Evolutionary conservation across 345 rosid genomes (phyloP), one percentile per base, ranked within the genome.

Genomic region (Ceriops tagal): DNA sequence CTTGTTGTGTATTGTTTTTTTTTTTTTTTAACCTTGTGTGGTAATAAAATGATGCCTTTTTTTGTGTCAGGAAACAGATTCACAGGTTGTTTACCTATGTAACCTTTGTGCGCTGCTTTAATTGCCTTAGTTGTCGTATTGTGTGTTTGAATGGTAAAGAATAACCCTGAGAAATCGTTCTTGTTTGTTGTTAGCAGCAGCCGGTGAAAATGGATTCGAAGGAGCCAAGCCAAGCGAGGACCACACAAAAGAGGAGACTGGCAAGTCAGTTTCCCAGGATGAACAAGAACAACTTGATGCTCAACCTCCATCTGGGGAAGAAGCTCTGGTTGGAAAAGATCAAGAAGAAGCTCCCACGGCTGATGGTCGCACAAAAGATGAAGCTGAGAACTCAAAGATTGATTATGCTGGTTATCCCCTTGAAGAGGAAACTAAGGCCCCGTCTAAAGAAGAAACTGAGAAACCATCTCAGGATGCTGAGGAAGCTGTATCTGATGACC

Each of bases 161-260:
- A 13, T 24, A 52, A 7, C 37, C 37, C 37, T 34, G 37, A 34
- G 37, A 34, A n/a, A 34, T 22, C 7, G 32, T 15, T 32, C 21
- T 5, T 30, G 31, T 62, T 55, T 63, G 62, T 59, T 74, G 73
- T 37, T 52, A 20, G 53, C 65, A 11, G 24, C 66, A 79, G 88
- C 83, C 6, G 58, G 65, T 75, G 83, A 58, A 31, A 89, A 83
- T 71, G 91, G 88, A 6, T 72, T 75, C 5, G 61, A 72, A 30
- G 74, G 69, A n/a, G 82, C 58, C 39, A 71, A 79, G 64, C n/a
- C 39, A 0, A 80, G 28, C 3, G 16, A 72, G 28, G 83, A 79
- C 55, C 57, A 39, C 37, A 64, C 5, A 5, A 52, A 74, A 47
- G 78, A 60, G 43, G 80, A 63, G 20, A 59, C 46, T 49, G 71